These are phyloP conservation scores for Nakaseomyces sp. DNA, from an alignment of 1,139 yeast genomes.

Conservation along the genomic window DNA sequence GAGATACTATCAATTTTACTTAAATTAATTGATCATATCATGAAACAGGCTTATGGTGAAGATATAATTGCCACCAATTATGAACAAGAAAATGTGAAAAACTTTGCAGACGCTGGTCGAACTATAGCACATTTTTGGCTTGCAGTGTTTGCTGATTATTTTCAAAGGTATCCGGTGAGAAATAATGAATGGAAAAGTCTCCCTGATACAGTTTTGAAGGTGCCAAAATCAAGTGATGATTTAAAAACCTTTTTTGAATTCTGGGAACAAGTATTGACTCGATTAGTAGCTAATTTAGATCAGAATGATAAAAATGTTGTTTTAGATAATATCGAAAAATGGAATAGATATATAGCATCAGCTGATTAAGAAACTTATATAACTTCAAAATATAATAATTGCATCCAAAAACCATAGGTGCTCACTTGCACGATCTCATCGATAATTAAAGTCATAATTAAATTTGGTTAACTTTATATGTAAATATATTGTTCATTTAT, in stretches of 20 bases:
- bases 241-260: constrained; percentile 38
- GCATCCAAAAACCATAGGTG: no score
- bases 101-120: constrained; percentile 38
- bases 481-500: no score
- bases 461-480: no score
- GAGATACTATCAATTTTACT: constrained; percentile 40
- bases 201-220: constrained; percentile 21
- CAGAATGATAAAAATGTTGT: constrained; percentile 1
- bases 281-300: constrained; percentile 32
- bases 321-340: background rate
- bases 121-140: constrained; percentile 44
- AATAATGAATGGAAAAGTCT: constrained; percentile 25
- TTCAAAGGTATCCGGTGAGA: constrained; percentile 23
- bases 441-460: no score
- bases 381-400: no score
- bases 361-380: no score
- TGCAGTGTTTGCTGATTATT: constrained; percentile 48
- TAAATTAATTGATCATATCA: constrained; percentile 44
- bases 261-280: constrained; percentile 42
- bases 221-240: constrained; percentile 32
- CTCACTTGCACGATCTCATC: no score
- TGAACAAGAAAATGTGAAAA: constrained; percentile 31
- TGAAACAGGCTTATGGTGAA: constrained; percentile 51
- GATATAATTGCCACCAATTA: constrained; percentile 47
- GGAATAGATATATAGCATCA: background rate